phyloP scores from a whole-genome alignment of 1,284 basidiomycete species.

The Sporisorium reilianum region DNA sequence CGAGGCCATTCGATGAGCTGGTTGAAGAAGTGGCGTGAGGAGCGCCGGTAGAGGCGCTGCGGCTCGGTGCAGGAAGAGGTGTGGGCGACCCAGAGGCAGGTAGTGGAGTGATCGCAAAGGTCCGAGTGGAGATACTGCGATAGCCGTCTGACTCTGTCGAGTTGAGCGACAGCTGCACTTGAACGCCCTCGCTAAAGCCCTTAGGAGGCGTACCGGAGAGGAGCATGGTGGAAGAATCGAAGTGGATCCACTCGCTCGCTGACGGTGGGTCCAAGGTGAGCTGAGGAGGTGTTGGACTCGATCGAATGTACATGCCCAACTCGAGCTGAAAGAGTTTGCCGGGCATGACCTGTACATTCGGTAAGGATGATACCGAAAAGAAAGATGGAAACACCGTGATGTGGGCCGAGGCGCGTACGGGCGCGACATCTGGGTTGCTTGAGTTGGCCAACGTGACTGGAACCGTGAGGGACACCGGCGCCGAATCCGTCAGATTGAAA shows the following conservation, averaged over 20 bases:
- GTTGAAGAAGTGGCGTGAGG: conserved; percentile 4
- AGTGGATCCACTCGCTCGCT: conserved; percentile 70
- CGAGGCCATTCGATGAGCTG: conserved; percentile 20
- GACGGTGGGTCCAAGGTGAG: conserved; percentile 26
- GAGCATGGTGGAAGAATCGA: conserved; percentile 67
- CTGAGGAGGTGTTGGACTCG: conserved; percentile 12
- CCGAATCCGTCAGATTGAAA: conserved; percentile 64
- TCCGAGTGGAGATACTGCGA: conserved; percentile 14
- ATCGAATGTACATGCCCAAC: conserved; percentile 36
- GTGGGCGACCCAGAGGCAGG: conserved; percentile 16
- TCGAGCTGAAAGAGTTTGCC: conserved; percentile 39
- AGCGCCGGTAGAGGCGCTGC: neutral
- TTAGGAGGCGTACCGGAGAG: conserved; percentile 64
- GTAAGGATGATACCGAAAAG: conserved; percentile 23
- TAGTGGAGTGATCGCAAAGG: conserved; percentile 20
- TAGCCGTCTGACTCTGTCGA: conserved; percentile 3
- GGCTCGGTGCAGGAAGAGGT: conserved; percentile 22
- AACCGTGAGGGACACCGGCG: conserved; percentile 70
- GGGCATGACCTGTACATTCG: conserved; percentile 34
- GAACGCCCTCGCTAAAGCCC: conserved; percentile 10
- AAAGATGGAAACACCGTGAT: conserved; percentile 52
- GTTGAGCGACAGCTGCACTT: conserved; percentile 27
- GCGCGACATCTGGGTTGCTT: conserved; percentile 2
- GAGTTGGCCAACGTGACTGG: conserved; percentile 73
- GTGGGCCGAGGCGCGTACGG: conserved; percentile 56